phyloP scores from a whole-genome alignment of 768 basidiomycete species.

The Boletus pseudo-olivaceus region DNA sequence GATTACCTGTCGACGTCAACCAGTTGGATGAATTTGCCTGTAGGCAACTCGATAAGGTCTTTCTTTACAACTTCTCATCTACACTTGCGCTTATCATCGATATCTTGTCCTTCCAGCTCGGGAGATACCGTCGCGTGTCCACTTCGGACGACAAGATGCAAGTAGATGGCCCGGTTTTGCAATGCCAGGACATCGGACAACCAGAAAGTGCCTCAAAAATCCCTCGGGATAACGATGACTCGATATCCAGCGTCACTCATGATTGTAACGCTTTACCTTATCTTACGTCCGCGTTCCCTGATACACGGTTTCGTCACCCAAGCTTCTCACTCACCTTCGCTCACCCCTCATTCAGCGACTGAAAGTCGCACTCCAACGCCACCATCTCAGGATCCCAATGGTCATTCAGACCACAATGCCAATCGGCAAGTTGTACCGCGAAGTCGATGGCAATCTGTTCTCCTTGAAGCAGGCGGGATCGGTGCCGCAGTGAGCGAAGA shows the following conservation, averaged over 20 bases:
- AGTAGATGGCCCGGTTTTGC: constrained; percentile 14
- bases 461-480: constrained; percentile 84
- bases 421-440: constrained; percentile 60
- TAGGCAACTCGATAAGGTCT: constrained; percentile 78
- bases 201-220: background rate
- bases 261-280: constrained; percentile 10
- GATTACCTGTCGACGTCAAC: constrained; percentile 68
- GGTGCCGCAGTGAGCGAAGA: constrained; percentile 89
- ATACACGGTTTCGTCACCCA: background rate
- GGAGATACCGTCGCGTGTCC: constrained; percentile 46
- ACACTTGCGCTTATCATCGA: background rate
- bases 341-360: background rate
- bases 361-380: constrained; percentile 25
- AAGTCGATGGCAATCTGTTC: constrained; percentile 81
- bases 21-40: constrained; percentile 87
- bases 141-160: constrained; percentile 29
- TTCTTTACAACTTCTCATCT: constrained; percentile 16
- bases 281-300: background rate
- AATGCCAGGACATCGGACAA: background rate
- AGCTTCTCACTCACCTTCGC: constrained; percentile 1
- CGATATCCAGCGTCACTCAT: background rate
- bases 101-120: constrained; percentile 35
- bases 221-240: background rate
- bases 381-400: constrained; percentile 15
- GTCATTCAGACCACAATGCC: constrained; percentile 18